These are phyloP conservation scores for Diplodia seriata DNA, from an alignment of 2,329 filamentous ascomycete genomes.

Conservation along the genomic window DNA sequence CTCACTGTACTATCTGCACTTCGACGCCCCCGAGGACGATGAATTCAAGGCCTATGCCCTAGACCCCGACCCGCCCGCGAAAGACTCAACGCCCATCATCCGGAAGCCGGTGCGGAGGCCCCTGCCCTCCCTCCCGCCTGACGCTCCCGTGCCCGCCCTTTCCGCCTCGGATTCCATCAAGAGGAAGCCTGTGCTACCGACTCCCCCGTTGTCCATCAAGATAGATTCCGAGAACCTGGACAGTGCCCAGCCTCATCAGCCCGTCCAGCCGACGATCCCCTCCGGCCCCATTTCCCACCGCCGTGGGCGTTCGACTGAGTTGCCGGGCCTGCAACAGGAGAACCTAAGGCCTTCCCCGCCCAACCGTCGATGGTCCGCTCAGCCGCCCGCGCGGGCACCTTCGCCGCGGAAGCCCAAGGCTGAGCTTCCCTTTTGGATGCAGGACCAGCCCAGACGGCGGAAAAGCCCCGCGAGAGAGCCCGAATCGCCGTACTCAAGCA, in stretches of 20 bases:
- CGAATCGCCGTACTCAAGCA: slow-evolving; percentile 5
- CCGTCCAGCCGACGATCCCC: slow-evolving; percentile 10
- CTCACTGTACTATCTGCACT: slow-evolving; percentile 90
- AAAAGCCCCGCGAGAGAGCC: slow-evolving; percentile 21
- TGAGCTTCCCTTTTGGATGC: slow-evolving; percentile 26
- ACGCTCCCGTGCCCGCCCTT: neutral
- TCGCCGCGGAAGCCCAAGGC: slow-evolving; percentile 18
- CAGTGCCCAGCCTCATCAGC: slow-evolving; percentile 36
- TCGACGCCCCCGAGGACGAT: slow-evolving; percentile 66
- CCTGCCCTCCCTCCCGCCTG: slow-evolving; percentile 31
- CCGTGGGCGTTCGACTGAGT: slow-evolving; percentile 17
- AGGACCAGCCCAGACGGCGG: slow-evolving; percentile 13
- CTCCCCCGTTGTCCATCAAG: slow-evolving; percentile 41
- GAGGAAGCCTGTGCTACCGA: slow-evolving; percentile 23
- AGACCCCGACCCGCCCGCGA: neutral
- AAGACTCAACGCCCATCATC: slow-evolving; percentile 23
- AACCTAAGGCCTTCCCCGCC: slow-evolving; percentile 19
- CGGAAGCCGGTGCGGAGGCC: slow-evolving; percentile 34
- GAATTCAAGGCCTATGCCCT: slow-evolving; percentile 17
- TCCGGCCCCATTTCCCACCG: slow-evolving; percentile 20
- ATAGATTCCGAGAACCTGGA: slow-evolving; percentile 40
- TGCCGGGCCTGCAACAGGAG: slow-evolving; percentile 12
- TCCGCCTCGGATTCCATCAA: slow-evolving; percentile 10
- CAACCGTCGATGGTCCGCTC: slow-evolving; percentile 29
- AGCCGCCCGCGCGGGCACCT: slow-evolving; percentile 1